A percentile compares a stretch with the other conserved stretches of the same genome.
phyloP scores from a whole-genome alignment of 495 filamentous ascomycete species.

The Hapsidospora chrysogenum region DNA sequence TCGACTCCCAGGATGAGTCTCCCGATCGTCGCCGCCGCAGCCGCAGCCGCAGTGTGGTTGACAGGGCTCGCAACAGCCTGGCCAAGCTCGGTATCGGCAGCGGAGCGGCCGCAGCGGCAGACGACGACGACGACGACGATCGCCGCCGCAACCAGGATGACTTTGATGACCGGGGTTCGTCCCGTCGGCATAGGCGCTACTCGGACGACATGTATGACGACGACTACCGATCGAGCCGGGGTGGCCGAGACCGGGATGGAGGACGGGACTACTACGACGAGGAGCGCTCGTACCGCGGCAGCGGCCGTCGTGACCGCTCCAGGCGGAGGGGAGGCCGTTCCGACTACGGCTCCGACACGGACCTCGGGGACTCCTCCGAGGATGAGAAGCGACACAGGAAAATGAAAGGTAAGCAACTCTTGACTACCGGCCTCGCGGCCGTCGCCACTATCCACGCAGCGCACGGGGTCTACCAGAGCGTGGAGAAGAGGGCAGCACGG shows the following conservation, averaged over 20 bases:
- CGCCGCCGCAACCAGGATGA: constrained; percentile 17
- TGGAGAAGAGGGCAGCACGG: constrained; percentile 57
- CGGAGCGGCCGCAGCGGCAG: constrained; percentile 11
- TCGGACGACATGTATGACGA: constrained; percentile 30
- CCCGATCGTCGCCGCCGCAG: constrained; percentile 23
- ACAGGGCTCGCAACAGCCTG: constrained; percentile 22
- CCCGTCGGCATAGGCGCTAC: constrained; percentile 13
- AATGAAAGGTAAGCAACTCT: constrained; percentile 66
- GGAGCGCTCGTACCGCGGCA: constrained; percentile 18
- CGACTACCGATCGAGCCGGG: constrained; percentile 24
- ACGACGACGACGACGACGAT: constrained; percentile 20
- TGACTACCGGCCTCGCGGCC: constrained; percentile 69
- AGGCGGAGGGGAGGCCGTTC: constrained; percentile 17
- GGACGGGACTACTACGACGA: constrained; percentile 37
- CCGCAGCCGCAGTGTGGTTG: constrained; percentile 33
- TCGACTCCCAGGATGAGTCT: constrained; percentile 27
- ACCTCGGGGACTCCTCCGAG: constrained; percentile 58
- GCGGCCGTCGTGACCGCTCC: constrained; percentile 18
- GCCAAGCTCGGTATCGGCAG: constrained; percentile 29
- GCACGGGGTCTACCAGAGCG: constrained; percentile 57
- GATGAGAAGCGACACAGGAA: constrained; percentile 61
- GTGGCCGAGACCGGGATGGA: constrained; percentile 23
- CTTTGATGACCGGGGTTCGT: constrained; percentile 13
- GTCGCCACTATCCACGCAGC: constrained; percentile 84
- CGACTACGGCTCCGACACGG: constrained; percentile 36